Conservation (phyloP, 495 filamentous ascomycete genomes). For the Ramalina peruviana region DNA sequence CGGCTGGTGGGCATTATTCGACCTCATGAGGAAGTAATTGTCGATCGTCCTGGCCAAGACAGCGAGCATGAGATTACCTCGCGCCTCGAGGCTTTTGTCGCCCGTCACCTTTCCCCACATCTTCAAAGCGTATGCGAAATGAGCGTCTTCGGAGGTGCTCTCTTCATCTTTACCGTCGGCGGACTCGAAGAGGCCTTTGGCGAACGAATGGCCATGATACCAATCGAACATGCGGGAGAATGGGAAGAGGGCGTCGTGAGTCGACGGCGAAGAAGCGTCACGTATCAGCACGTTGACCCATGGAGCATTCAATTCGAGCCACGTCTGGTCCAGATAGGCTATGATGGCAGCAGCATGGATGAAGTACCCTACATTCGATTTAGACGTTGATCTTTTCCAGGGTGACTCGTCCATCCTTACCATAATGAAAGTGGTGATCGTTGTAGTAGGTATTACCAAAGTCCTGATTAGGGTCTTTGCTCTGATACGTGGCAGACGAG, state of each 20-base stretch:
- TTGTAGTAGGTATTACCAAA: conserved; percentile 85
- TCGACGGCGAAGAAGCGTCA: conserved; percentile 64
- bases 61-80: conserved; percentile 73
- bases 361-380: conserved; percentile 53
- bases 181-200: conserved; percentile 85
- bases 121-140: conserved; percentile 80
- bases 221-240: conserved; percentile 83
- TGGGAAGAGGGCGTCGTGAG: conserved; percentile 63
- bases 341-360: conserved; percentile 81
- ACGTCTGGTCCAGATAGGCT: conserved; percentile 61
- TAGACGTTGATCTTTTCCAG: background rate
- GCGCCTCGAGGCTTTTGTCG: conserved; percentile 69
- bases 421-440: conserved; percentile 91
- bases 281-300: conserved; percentile 72
- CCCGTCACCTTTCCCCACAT: conserved; percentile 77
- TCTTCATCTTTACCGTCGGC: conserved; percentile 88
- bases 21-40: conserved; percentile 68
- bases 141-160: conserved; percentile 78
- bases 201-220: conserved; percentile 94
- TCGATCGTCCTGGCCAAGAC: conserved; percentile 55
- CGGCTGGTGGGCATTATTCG: conserved; percentile 62
- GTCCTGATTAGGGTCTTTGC: conserved; percentile 53
- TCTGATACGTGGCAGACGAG: conserved; percentile 64
- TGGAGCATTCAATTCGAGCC: conserved; percentile 57
- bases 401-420: conserved; percentile 1